Conservation (phyloP, 1,284 basidiomycete species). For the Cryptococcus depauperatus region DNA sequence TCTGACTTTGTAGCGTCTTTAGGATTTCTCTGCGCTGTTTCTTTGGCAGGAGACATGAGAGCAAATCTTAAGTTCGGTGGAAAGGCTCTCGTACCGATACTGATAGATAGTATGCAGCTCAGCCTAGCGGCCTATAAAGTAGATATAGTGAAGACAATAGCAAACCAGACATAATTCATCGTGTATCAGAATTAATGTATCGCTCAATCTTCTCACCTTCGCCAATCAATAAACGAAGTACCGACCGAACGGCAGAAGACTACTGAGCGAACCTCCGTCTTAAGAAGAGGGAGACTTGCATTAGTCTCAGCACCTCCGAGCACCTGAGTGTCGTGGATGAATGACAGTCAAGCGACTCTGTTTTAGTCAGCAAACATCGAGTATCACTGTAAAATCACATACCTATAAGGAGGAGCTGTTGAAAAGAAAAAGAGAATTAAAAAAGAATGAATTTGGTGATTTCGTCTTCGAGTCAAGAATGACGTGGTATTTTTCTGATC, state of each 20-base stretch:
- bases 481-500: neutral
- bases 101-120: too few species aligned
- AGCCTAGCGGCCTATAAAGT: too few species aligned
- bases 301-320: slow-evolving; percentile 7
- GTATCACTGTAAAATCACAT: neutral
- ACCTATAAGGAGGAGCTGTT: slow-evolving; percentile 8
- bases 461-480: neutral
- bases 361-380: neutral
- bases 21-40: too few species aligned
- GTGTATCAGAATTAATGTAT: too few species aligned
- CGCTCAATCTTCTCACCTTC: slow-evolving; percentile 3
- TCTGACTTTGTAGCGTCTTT: too few species aligned
- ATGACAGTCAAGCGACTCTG: slow-evolving; percentile 8
- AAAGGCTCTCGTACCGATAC: too few species aligned
- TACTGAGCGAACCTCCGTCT: slow-evolving; percentile 1
- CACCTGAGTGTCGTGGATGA: slow-evolving; percentile 6
- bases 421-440: slow-evolving; percentile 2
- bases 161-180: too few species aligned
- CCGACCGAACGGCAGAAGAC: slow-evolving; percentile 2
- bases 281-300: slow-evolving; percentile 6
- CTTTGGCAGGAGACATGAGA: too few species aligned
- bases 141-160: too few species aligned
- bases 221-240: neutral
- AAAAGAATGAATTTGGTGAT: neutral
- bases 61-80: too few species aligned